Evolutionary conservation across 257 asterid species (phyloP).

Genomic region (Anisodus acutangulus): DNA sequence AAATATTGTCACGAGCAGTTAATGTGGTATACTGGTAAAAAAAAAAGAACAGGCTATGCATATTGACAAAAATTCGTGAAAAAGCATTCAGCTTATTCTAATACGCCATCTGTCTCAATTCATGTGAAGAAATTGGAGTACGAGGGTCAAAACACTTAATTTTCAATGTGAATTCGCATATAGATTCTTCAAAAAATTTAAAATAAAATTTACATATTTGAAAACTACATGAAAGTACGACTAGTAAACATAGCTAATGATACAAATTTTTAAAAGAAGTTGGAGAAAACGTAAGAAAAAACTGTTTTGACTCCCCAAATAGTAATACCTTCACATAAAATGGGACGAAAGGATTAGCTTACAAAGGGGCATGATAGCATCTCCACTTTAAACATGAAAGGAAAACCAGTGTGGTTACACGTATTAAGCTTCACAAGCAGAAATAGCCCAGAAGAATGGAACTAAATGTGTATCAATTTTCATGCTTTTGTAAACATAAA

Average conservation of each 20-base stretch:
- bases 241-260: too few relatives aligned
- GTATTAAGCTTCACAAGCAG: not conserved
- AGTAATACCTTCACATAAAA: too few relatives aligned
- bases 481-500: constrained; percentile 15
- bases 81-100: not conserved
- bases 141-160: too few relatives aligned
- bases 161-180: too few relatives aligned
- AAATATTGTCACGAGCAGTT: not conserved
- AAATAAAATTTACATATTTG: too few relatives aligned
- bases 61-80: not conserved
- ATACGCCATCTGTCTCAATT: too few relatives aligned
- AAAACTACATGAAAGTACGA: too few relatives aligned
- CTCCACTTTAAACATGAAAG: not conserved
- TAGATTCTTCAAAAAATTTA: too few relatives aligned
- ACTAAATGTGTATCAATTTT: not conserved
- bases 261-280: too few relatives aligned
- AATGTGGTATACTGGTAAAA: not conserved
- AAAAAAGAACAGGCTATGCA: not conserved
- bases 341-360: not conserved
- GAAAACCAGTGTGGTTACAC: not conserved
- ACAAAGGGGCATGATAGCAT: not conserved
- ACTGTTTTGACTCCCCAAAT: too few relatives aligned
- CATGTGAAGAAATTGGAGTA: too few relatives aligned
- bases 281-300: too few relatives aligned
- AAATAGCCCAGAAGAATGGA: not conserved